These are phyloP conservation scores for Acanthamoeba royreba DNA, from an alignment of 208 protist species.

Conservation along the genomic window DNA sequence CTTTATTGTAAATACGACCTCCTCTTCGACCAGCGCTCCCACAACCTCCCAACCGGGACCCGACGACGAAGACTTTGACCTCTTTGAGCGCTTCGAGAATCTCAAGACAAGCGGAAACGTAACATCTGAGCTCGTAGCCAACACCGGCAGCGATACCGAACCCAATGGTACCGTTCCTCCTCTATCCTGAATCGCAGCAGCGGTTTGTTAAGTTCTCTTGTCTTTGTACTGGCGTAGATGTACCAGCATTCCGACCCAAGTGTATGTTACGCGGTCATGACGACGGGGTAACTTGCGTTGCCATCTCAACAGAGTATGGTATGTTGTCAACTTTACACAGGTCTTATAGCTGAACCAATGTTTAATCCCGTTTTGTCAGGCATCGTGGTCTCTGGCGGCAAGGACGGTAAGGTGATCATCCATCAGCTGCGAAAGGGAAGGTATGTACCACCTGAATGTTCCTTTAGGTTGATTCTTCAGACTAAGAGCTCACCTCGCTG, in stretches of 20 bases:
- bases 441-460: neutral
- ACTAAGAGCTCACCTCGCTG: too few species aligned
- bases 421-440: neutral
- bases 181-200: neutral
- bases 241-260: neutral
- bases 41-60: neutral
- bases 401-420: slow-evolving; percentile 8
- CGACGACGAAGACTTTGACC: neutral
- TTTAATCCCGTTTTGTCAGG: neutral
- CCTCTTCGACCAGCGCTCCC: neutral
- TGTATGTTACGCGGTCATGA: slow-evolving; percentile 17
- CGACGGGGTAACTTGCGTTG: neutral
- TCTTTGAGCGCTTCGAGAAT: neutral
- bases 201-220: neutral
- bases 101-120: neutral
- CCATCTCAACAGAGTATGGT: slow-evolving; percentile 1
- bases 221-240: neutral
- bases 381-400: slow-evolving; percentile 3
- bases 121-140: neutral
- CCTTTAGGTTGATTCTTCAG: too few species aligned
- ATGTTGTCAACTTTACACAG: neutral
- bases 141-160: neutral
- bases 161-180: neutral
- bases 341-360: neutral
- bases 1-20: neutral